phyloP scores from a whole-genome alignment of 2,329 filamentous ascomycete species.

The Exophiala alcalophila region DNA sequence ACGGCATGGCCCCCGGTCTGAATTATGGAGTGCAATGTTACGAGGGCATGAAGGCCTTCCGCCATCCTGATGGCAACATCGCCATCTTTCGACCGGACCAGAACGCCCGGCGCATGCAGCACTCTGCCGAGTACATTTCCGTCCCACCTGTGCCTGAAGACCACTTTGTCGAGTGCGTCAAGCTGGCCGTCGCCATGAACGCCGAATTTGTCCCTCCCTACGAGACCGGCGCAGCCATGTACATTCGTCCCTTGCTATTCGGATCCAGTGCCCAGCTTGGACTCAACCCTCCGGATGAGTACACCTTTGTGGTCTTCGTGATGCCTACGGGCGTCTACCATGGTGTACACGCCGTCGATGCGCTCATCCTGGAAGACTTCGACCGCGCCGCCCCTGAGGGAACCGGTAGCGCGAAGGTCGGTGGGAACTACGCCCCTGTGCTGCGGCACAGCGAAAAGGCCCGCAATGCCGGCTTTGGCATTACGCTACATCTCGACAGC shows the following conservation, averaged over 20 bases:
- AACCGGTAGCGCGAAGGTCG: constrained; percentile 87
- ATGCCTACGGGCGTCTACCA: constrained; percentile 93
- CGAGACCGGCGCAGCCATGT: constrained; percentile 84
- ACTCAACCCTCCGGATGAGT: constrained; percentile 82
- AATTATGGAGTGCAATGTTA: constrained; percentile 99
- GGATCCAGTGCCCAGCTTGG: constrained; percentile 84
- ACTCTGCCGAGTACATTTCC: constrained; percentile 78
- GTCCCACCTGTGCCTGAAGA: constrained; percentile 76
- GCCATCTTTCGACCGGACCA: constrained; percentile 82
- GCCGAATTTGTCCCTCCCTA: constrained; percentile 89
- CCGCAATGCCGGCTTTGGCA: constrained; percentile 75
- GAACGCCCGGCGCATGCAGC: constrained; percentile 80
- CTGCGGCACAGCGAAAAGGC: constrained; percentile 83
- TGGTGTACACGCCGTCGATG: constrained; percentile 80
- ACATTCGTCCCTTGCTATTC: constrained; percentile 84
- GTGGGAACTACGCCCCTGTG: constrained; percentile 94
- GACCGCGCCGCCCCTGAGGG: constrained; percentile 90
- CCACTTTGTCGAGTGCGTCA: constrained; percentile 72
- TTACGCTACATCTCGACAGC: constrained; percentile 90
- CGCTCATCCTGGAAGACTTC: constrained; percentile 85
- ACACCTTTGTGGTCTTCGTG: constrained; percentile 85
- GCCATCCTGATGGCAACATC: constrained; percentile 68
- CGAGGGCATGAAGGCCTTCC: constrained; percentile 97
- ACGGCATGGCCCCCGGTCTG: constrained; percentile 90
- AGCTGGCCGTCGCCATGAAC: constrained; percentile 80